Base-by-base conservation (phyloP, 805 yeast genomes). In the Starmerella cellae region DNA sequence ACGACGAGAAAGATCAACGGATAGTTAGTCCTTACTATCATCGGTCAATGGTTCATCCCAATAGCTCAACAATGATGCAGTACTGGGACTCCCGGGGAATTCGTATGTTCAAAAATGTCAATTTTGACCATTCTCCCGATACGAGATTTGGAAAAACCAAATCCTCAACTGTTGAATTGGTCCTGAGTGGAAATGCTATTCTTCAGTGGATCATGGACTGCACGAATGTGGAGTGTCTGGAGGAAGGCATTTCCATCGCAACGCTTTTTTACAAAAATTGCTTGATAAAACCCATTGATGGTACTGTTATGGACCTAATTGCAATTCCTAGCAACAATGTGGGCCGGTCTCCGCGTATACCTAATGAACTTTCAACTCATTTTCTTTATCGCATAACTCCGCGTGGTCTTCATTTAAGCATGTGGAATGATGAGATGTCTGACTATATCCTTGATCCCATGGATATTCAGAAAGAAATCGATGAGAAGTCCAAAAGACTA, bases 121-220 rank as follows among this genome's bases (percentile, higher is more conserved):
- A 53, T 5, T 67, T 70, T 45, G 40, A 39, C 21, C 36, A 37
- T 14, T 41, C 35, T 13, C 41, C 30, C 1, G 26, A 32, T 29
- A 23, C 42, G 5, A 18, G 32, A 16, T 33, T 48, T 37, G 16
- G 30, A 60, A 59, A 10, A 43, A 49, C 4, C 38, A 48, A 21
- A 17, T 23, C 49, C 53, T 21, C 53, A 54, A 1, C 44, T 52
- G 1, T 47, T 24, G 61, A 66, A n/a, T 69, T 67, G 51, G 70
- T 75, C 41, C 68, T 82, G 47, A 70, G 81, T 1, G 93, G 95
- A 0, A 80, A 80, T 52, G 79, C 91, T 0, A 64, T 79, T 0
- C 70, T 77, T 60, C 95, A 85, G 55, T 88, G 95, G 94, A 55
- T 88, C 5, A 69, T 79, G 74, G 97, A 88, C 49, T 85, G 95